phyloP scores from a whole-genome alignment of 1,284 basidiomycete species.

The Microbotryum violaceum region DNA sequence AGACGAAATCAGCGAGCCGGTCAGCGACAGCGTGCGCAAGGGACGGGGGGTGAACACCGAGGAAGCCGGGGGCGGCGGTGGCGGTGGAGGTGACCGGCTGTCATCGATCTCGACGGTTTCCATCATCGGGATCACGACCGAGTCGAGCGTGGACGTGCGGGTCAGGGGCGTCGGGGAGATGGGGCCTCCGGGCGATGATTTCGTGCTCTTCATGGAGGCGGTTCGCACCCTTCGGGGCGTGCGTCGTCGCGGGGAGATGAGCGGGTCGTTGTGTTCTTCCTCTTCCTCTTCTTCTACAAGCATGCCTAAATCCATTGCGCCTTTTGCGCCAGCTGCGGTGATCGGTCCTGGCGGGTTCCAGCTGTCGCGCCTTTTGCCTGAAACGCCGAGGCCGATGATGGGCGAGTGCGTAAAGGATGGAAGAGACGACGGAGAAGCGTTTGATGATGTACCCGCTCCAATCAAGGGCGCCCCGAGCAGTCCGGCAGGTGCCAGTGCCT shows the following conservation, averaged over 20 bases:
- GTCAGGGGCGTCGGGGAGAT: neutral
- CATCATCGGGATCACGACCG: conserved; percentile 3
- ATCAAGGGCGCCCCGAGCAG: too few species aligned
- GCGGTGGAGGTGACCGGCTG: neutral
- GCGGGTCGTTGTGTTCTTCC: conserved; percentile 19
- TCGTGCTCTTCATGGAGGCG: neutral
- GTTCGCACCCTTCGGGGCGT: conserved; percentile 19
- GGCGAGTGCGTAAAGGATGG: conserved; percentile 11
- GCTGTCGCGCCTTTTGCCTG: conserved; percentile 15
- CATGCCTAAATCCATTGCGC: conserved; percentile 27
- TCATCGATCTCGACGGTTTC: neutral
- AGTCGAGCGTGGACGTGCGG: conserved; percentile 1
- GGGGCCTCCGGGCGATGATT: too few species aligned
- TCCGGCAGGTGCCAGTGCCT: too few species aligned
- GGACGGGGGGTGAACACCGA: neutral
- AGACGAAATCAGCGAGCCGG: too few species aligned
- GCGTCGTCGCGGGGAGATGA: conserved; percentile 6
- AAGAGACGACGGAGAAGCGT: neutral
- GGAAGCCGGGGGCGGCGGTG: neutral
- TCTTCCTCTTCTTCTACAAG: conserved; percentile 32
- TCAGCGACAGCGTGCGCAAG: neutral
- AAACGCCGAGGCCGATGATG: conserved; percentile 28
- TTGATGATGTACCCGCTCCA: too few species aligned
- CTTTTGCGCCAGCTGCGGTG: conserved; percentile 12
- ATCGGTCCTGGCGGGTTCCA: conserved; percentile 21